Evolutionary conservation across 2,329 filamentous ascomycete species (phyloP), one percentile per base, ranked within the genome.

Genomic region (Colletotrichum horii): DNA sequence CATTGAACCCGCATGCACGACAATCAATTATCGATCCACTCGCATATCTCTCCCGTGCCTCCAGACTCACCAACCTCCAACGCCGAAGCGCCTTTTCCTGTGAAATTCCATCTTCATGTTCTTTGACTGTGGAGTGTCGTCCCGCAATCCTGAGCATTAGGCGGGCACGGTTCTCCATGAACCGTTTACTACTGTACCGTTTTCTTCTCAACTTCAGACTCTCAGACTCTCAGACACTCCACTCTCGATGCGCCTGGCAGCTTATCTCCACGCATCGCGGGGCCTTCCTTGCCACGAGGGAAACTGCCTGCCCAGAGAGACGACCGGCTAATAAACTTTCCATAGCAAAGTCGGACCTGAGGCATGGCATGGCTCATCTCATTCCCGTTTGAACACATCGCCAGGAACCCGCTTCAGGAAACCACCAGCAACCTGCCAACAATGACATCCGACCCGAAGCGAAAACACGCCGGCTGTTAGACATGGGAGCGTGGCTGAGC

Each of bases 351-450:
- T 64, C 69, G 56, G 30, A 32, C 43, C 32, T 74, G 58, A 69
- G 52, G 74, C 74, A 60, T 69, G 70, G 32, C 64, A 74, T 22
- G 58, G 28, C 74, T 74, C 65, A 74, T 76, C 70, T 69, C 34
- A 60, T 76, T 60, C 43, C 34, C 22, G 28, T 69, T 65, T 61
- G 58, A 71, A 60, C 56, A 36, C 19, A 55, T 60, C 65, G 34
- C 48, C 64, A 69, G 74, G 65, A 66, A 38, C 70, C 36, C 34
- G 64, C 48, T 60, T 52, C 30, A 52, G 34, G 43, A 58, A 28
- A 28, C 24, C 43, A 62, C 52, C 69, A 32, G 60, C 22, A 55
- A 43, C 19, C 55, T 65, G 61, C 68, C 58, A 38, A 43, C 38
- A 72, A 11, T 43, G 38, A 43, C 56, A 34, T 28, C 69, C 62